Evolutionary conservation across 257 asterid species (phyloP).

Genomic region (Forsythia suspensa): DNA sequence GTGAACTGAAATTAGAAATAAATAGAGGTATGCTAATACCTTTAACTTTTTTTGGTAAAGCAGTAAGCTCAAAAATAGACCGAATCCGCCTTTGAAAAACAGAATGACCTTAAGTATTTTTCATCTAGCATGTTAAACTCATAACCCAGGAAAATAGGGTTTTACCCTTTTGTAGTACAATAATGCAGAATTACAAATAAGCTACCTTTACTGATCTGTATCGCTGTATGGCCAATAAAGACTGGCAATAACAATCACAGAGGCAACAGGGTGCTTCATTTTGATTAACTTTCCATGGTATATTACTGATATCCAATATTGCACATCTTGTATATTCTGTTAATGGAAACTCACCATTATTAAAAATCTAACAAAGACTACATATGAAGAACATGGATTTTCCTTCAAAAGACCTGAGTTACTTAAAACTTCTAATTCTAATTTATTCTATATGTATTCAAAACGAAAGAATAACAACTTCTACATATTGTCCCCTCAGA

Average conservation of each 20-base stretch:
- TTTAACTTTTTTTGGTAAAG: too few relatives aligned
- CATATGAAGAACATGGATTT: not conserved
- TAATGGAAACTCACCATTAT: not conserved
- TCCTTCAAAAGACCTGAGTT: not conserved
- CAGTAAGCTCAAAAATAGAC: not conserved
- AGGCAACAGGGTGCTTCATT: not conserved
- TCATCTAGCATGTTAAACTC: too few relatives aligned
- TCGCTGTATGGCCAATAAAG: too few relatives aligned
- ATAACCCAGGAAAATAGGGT: too few relatives aligned
- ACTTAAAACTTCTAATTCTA: too few relatives aligned
- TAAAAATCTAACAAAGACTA: not conserved
- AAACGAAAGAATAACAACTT: too few relatives aligned
- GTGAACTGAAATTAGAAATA: not conserved
- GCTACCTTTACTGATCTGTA: not conserved
- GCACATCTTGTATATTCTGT: not conserved
- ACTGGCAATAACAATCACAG: not conserved
- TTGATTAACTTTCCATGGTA: not conserved
- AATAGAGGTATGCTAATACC: not conserved
- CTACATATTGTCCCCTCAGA: too few relatives aligned
- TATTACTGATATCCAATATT: not conserved
- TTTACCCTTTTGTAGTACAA: too few relatives aligned
- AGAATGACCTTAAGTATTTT: too few relatives aligned
- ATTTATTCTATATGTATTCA: not conserved
- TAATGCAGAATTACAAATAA: not conserved
- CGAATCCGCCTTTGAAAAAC: too few relatives aligned